Evolutionary conservation across 83 land plant species (phyloP), one percentile per base, ranked within the genome.

Genomic region (Picea engelmannii): DNA sequence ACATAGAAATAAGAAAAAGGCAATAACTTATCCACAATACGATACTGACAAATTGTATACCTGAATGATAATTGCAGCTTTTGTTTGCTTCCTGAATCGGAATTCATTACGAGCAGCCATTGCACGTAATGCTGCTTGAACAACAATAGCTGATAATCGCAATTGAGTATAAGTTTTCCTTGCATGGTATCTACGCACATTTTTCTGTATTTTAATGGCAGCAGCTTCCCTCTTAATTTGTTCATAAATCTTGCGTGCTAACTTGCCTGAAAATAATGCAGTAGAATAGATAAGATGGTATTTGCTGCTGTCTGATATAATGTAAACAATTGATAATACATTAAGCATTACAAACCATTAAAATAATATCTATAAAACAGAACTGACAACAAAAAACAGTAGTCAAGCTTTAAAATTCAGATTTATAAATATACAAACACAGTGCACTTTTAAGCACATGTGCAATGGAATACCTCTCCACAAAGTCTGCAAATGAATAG

Each of bases 41-140:
- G 2, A 13, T 25, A 81, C 21, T 21, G 55, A 12, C 58, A 73
- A 44, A 71, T 2, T 24, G 4, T 44, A 47, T 88, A 93, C 98
- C 93, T 95, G 94, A 75, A 95, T 91, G 15, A 85, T 62, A 60
- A 80, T 89, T n/a, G 98, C 92, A 66, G 94, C 94, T 82, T 84
- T 92, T 52, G 84, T 89, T 66, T 87, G 89, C 83, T 84, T 87
- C 80, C 84, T 91, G 47, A 85, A 87, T 23, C 84, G 66, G 66
- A 90, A 89, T 61, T 89, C 96, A 69, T 83, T 85, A 16, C 93
- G 84, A 49, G 95, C 92, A 89, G 85, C 85, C 90, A 95, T 92
- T 20, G 85, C 81, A 24, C 93, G 92, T 62, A 92, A 82, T 31
- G 90, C 94, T 42, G 93, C 80, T 76, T 95, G 96, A 66, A 95